Base-by-base conservation (phyloP, 2,329 filamentous ascomycete species). In the Macroventuria anomochaeta region DNA sequence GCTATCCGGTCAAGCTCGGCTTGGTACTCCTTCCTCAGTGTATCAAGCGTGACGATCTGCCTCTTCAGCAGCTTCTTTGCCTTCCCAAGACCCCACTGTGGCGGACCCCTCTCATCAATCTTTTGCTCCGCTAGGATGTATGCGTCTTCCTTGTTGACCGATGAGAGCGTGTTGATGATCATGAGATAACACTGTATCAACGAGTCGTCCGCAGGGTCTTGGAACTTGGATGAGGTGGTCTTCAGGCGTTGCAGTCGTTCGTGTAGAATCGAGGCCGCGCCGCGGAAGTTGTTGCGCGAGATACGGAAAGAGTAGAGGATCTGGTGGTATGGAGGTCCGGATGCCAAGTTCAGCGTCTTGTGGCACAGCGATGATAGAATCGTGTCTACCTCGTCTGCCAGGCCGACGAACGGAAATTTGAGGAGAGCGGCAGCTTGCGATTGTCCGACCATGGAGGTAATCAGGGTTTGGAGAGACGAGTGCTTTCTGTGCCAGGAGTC, bases 251-350 rank as follows among this genome's bases (percentile, higher is more conserved):
- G 79, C 8, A 86, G 75, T 15, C 82, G 80, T 46, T 82, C 80
- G 59, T 85, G 81, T 2, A 85, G 75, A 11, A 84, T 78, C 33
- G 82, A 79, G 1, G 85, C 83, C 2, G 85, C 86, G 43, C 93
- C 95, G 37, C 93, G 90, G 80, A 92, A 96, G 76, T 97, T 90
- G 67, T 86, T 86, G 62, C 88, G 88, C 58, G 87, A 87, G 61
- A 96, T 88, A 44, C 95, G 87, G 85, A 93, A 97, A 3, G 93
- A 88, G 73, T 97, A 96, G 40, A 97, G 84, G 51, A 97, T 88
- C 66, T 93, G 90, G 70, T 95, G 90, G 70, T 93, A 96, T 3
- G 91, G 89, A 0, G 86, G 83, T 8, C 76, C 76, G 28, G 73
- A 75, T 23, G 77, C 80, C 31, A 91, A 83, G 50, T 91, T 88